Percentiles rank a stretch among this genome's conserved stretches.
Conservation (phyloP, 2,329 filamentous ascomycete species). For the Domatiomyces globalis region DNA sequence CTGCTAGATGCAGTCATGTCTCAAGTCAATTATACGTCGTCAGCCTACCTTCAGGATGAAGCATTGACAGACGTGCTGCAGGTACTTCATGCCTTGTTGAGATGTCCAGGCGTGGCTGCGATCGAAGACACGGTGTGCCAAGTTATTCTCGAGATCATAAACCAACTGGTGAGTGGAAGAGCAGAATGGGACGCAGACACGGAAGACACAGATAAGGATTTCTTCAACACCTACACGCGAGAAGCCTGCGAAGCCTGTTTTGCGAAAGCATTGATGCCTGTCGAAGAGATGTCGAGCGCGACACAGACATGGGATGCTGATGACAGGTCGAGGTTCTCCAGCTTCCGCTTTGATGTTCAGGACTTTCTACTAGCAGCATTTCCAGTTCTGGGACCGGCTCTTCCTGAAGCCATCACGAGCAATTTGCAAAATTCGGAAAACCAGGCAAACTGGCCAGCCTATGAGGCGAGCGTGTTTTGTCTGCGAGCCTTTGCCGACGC, state of each 20-base stretch:
- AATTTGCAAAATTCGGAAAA: conserved; percentile 23
- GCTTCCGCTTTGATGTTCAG: conserved; percentile 32
- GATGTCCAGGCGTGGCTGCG: conserved; percentile 12
- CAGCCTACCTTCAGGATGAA: conserved; percentile 8
- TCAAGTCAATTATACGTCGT: conserved; percentile 11
- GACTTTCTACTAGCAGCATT: conserved; percentile 33
- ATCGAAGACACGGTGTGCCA: conserved; percentile 21
- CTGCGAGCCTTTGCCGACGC: conserved; percentile 32
- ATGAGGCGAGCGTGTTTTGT: conserved; percentile 32
- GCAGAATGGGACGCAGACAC: conserved; percentile 29
- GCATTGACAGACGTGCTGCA: conserved; percentile 23
- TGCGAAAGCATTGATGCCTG: conserved; percentile 15
- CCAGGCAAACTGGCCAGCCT: conserved; percentile 27
- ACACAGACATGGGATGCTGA: conserved; percentile 27
- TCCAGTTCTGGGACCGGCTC: conserved; percentile 28
- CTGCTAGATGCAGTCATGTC: conserved; percentile 14
- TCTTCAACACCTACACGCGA: conserved; percentile 6
- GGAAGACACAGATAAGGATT: conserved; percentile 13
- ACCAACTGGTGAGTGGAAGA: conserved; percentile 29
- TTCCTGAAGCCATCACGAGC: conserved; percentile 30
- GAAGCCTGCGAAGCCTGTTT: conserved; percentile 14
- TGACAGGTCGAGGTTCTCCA: conserved; percentile 29
- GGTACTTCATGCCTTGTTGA: conserved; percentile 8
- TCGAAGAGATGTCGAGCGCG: conserved; percentile 19
- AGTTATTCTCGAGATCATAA: conserved; percentile 24